Evolutionary conservation across 331 rosid genomes (phyloP).

Genomic region (Pyrus hybrid): DNA sequence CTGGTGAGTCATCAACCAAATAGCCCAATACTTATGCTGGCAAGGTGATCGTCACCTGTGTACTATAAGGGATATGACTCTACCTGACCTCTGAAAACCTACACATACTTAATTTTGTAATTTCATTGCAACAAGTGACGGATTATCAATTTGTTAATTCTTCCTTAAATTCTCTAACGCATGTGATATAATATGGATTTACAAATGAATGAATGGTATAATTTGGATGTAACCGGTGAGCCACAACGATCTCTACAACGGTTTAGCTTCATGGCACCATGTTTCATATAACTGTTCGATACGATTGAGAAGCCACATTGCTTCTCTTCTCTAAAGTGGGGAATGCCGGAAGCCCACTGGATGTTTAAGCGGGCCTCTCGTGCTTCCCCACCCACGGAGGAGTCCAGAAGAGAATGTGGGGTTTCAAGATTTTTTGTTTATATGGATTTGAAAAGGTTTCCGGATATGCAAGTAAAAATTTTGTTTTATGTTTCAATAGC

Average conservation of each 20-base stretch:
- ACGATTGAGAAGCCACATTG: background rate
- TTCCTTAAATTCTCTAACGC: conserved; percentile 49
- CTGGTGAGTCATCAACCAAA: conserved; percentile 40
- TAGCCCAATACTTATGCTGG: background rate
- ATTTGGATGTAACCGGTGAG: conserved; percentile 25
- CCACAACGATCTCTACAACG: conserved; percentile 3
- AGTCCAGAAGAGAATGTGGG: conserved; percentile 5
- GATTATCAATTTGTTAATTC: conserved; percentile 41
- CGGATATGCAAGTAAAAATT: conserved; percentile 13
- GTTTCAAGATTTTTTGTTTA: conserved; percentile 9
- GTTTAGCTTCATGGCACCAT: background rate
- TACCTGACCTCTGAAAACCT: conserved; percentile 22
- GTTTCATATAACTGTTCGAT: background rate
- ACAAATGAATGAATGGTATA: conserved; percentile 12
- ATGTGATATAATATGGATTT: conserved; percentile 16
- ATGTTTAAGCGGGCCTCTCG: conserved; percentile 3
- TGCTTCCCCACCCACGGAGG: conserved; percentile 11
- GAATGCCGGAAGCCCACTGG: background rate
- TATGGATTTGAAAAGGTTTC: conserved; percentile 18
- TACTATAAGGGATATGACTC: conserved; percentile 18
- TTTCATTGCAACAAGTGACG: conserved; percentile 25
- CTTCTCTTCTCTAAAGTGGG: conserved; percentile 1
- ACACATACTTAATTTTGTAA: conserved; percentile 25
- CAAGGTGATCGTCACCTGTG: conserved; percentile 7
- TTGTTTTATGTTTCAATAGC: conserved; percentile 37